phyloP scores from a whole-genome alignment of 1,284 basidiomycete genomes.

The Ustilago sp. region DNA sequence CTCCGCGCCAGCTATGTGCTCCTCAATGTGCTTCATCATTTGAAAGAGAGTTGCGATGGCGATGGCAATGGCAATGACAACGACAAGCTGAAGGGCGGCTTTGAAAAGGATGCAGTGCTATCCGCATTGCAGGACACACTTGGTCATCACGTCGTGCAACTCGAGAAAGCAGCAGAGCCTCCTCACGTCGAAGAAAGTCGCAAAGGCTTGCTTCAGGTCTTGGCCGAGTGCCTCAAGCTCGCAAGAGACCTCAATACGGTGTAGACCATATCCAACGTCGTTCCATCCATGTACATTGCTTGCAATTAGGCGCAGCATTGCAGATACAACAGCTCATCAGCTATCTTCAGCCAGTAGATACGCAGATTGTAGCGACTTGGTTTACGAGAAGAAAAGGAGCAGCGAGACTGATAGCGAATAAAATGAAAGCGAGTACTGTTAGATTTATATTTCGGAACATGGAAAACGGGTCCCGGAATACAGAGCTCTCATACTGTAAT shows the following conservation, averaged over 20 bases:
- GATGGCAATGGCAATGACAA: neutral
- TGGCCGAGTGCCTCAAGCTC: constrained; percentile 37
- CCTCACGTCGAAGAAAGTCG: constrained; percentile 33
- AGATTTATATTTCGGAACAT: neutral
- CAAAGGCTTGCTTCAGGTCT: constrained; percentile 27
- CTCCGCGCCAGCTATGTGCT: constrained; percentile 40
- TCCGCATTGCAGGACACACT: constrained; percentile 23
- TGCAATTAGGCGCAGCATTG: neutral
- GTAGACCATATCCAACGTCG: neutral
- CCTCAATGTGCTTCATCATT: constrained; percentile 28
- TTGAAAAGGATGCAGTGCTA: constrained; percentile 11
- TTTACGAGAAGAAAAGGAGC: neutral
- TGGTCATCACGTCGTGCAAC: constrained; percentile 20
- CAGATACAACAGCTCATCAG: neutral
- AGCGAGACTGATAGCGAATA: neutral
- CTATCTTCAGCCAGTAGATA: neutral
- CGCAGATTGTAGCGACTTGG: no score
- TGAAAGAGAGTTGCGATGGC: neutral
- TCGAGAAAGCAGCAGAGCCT: constrained; percentile 10
- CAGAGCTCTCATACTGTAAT: neutral
- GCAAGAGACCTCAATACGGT: constrained; percentile 7
- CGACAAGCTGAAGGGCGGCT: neutral
- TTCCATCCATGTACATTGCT: neutral
- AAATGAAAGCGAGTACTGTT: neutral
- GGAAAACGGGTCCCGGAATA: neutral